Conservation (phyloP, 2,329 filamentous ascomycete species). For the Aspergillus sp. region DNA sequence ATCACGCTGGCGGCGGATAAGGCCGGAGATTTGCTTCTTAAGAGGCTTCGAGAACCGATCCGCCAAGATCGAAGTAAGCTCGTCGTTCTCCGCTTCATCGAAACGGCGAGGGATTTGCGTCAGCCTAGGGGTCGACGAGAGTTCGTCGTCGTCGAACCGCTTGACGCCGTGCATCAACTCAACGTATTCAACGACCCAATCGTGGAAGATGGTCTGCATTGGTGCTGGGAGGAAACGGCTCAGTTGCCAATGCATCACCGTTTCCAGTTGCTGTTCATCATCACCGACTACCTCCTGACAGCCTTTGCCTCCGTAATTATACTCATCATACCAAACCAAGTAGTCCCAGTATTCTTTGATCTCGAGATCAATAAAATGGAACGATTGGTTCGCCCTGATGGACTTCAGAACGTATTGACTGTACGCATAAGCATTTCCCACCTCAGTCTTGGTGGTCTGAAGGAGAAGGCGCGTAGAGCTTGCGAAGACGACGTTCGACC, state of each 20-base stretch:
- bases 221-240: slow-evolving; percentile 75
- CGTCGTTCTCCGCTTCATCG: slow-evolving; percentile 54
- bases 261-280: slow-evolving; percentile 75
- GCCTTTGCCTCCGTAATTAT: slow-evolving; percentile 95
- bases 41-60: slow-evolving; percentile 80
- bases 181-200: slow-evolving; percentile 93
- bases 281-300: slow-evolving; percentile 70
- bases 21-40: slow-evolving; percentile 74
- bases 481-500: slow-evolving; percentile 92
- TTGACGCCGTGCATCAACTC: slow-evolving; percentile 88
- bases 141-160: slow-evolving; percentile 53
- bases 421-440: slow-evolving; percentile 94
- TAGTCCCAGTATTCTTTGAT: slow-evolving; percentile 99
- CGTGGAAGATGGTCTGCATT: slow-evolving; percentile 76
- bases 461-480: slow-evolving; percentile 81
- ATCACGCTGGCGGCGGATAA: slow-evolving; percentile 79
- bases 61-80: slow-evolving; percentile 62
- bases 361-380: slow-evolving; percentile 94
- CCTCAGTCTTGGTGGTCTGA: slow-evolving; percentile 93
- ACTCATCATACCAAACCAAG: slow-evolving; percentile 97
- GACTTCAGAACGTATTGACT: slow-evolving; percentile 97
- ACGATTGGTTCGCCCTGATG: slow-evolving; percentile 89
- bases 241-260: slow-evolving; percentile 98
- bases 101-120: slow-evolving; percentile 57
- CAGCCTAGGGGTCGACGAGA: slow-evolving; percentile 52